Conservation (phyloP, 805 yeast species). For the Crinitomyces ghanaensis region DNA sequence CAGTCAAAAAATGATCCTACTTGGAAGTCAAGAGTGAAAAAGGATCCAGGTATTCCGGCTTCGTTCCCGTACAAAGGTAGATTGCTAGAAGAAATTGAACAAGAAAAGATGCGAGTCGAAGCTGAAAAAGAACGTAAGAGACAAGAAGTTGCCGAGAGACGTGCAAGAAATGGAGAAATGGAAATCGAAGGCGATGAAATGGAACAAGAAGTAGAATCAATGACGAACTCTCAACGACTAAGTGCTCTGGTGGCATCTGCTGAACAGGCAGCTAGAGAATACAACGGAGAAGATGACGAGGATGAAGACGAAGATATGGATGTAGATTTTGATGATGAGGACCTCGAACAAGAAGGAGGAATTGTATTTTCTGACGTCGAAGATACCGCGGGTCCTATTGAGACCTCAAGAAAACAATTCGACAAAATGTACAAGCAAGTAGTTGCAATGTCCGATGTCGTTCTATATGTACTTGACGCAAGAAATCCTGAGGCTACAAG, state of each 20-base stretch:
- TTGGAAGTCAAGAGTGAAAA: constrained; percentile 76
- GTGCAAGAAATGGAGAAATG: constrained; percentile 22
- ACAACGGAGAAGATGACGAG: constrained; percentile 40
- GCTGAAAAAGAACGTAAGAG: constrained; percentile 29
- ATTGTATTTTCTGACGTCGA: constrained; percentile 36
- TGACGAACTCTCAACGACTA: constrained; percentile 42
- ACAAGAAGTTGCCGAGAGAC: constrained; percentile 25
- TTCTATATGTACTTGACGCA: constrained; percentile 90
- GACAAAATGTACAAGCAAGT: constrained; percentile 91
- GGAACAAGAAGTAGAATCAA: constrained; percentile 22
- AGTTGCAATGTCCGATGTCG: constrained; percentile 83
- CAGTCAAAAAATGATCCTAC: constrained; percentile 78
- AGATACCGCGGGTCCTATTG: constrained; percentile 28
- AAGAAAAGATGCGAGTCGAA: constrained; percentile 36
- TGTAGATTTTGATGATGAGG: constrained; percentile 33
- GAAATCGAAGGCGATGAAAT: constrained; percentile 24
- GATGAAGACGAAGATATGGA: constrained; percentile 32
- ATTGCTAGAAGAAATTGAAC: constrained; percentile 46
- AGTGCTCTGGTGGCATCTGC: constrained; percentile 87
- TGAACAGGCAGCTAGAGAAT: constrained; percentile 72
- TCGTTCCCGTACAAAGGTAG: constrained; percentile 89
- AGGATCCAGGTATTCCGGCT: constrained; percentile 92
- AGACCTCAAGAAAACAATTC: constrained; percentile 54
- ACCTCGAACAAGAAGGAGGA: constrained; percentile 39
- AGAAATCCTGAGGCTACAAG: constrained; percentile 95